Evolutionary conservation across 176 grass and related monocot genomes (phyloP), one percentile per base, ranked within the genome.

Genomic region (Carex scoparia): DNA sequence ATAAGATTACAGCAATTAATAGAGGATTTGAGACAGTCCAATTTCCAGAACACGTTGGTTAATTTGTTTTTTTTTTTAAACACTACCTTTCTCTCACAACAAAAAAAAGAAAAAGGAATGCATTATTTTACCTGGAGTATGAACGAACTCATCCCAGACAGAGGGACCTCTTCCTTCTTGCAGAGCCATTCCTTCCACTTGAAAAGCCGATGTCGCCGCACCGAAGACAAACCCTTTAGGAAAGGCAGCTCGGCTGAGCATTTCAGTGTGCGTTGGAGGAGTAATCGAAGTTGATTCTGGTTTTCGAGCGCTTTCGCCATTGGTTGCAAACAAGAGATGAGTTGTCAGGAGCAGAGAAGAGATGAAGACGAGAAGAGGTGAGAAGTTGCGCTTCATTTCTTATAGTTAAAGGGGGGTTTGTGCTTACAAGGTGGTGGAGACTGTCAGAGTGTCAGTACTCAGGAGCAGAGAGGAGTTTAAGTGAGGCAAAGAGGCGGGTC

Each of bases 161-260:
- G 80, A 83, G 23, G 80, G 80, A 30, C 80, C 80, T 67, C 80
- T 23, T 83, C 80, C 80, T 4, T 83, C 80, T 66, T 67, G 37
- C 23, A 83, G 61, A 13, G 80, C 80, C 80, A 83, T 83, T 66
- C 80, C 80, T 83, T 83, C 61, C 4, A 83, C 80, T 62, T 83
- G 80, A 65, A 55, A 83, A 46, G 80, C 80, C 10, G 80, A 83
- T 51, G 80, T 83, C 5, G 80, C 57, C 5, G 80, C 80, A 51
- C 80, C 80, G 7, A 83, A 83, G 8, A 66, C 61, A 59, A 83
- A 83, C 1, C 61, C 80, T 64, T 54, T 42, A 0, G 80, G 61
- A 67, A 83, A 83, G 5, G 37, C 80, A 18, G 61, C 61, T 83
- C 80, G 80, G 61, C 80, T 66, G 42, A 83, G 80, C 61, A 12